phyloP scores from a whole-genome alignment of 2,329 filamentous ascomycete genomes.

The Fulvia fulva region DNA sequence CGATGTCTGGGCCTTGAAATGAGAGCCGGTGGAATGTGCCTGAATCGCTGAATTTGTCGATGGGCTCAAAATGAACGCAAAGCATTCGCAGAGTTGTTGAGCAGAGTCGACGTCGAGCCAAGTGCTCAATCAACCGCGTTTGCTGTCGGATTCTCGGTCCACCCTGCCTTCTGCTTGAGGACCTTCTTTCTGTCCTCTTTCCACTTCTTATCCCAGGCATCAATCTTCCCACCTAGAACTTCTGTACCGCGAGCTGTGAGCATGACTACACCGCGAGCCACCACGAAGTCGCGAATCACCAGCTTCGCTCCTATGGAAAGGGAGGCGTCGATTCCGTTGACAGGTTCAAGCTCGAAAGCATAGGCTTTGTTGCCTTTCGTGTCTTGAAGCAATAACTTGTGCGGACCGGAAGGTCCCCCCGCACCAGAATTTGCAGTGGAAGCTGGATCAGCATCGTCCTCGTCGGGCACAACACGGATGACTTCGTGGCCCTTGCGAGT shows the following conservation, averaged over 20 bases:
- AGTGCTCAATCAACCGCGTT: neutral
- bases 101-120: neutral
- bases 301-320: slow-evolving; percentile 79
- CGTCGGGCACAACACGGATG: slow-evolving; percentile 63
- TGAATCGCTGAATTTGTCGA: too few relatives aligned
- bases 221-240: slow-evolving; percentile 85
- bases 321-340: slow-evolving; percentile 62
- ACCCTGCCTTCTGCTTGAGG: slow-evolving; percentile 52
- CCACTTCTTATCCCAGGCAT: slow-evolving; percentile 76
- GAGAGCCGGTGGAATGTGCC: too few relatives aligned
- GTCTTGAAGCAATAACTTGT: slow-evolving; percentile 82
- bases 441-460: slow-evolving; percentile 37
- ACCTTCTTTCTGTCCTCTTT: slow-evolving; percentile 64
- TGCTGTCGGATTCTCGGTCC: slow-evolving; percentile 10
- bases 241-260: slow-evolving; percentile 65
- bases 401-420: slow-evolving; percentile 52
- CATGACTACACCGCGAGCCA: slow-evolving; percentile 74
- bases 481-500: slow-evolving; percentile 74
- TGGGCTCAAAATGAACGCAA: too few relatives aligned
- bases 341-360: slow-evolving; percentile 65
- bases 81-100: neutral
- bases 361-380: slow-evolving; percentile 64
- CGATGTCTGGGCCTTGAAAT: neutral
- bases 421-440: slow-evolving; percentile 14
- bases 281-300: slow-evolving; percentile 61